A percentile compares a stretch with the other conserved stretches of the same genome.
Conservation (phyloP, 495 filamentous ascomycete species). For the Xylaria curta region DNA sequence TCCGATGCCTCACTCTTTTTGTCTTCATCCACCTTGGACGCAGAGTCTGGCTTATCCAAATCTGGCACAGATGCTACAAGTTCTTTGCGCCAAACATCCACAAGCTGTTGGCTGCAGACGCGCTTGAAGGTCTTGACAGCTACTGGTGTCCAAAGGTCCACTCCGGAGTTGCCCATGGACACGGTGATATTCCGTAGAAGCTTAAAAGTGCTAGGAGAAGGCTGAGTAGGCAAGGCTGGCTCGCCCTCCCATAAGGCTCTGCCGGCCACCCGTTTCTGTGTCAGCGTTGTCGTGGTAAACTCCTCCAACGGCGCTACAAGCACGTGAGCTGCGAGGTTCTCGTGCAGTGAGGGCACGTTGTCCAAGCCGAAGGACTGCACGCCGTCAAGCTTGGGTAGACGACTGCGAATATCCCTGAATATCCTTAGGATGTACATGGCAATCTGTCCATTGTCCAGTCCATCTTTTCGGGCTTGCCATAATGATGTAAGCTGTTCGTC, state of each 20-base stretch:
- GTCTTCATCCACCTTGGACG: constrained; percentile 24
- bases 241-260: constrained; percentile 78
- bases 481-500: constrained; percentile 58
- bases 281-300: constrained; percentile 45
- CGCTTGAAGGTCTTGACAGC: constrained; percentile 70
- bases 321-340: constrained; percentile 53
- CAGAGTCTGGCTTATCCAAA: neutral
- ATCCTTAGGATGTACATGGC: constrained; percentile 76
- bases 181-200: constrained; percentile 70
- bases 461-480: constrained; percentile 52
- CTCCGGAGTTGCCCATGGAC: constrained; percentile 72
- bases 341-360: constrained; percentile 64
- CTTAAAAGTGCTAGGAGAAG: constrained; percentile 76
- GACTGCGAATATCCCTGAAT: constrained; percentile 73
- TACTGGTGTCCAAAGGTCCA: constrained; percentile 82
- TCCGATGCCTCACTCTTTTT: constrained; percentile 17
- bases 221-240: constrained; percentile 79
- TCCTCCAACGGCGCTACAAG: constrained; percentile 46
- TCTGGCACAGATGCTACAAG: constrained; percentile 30
- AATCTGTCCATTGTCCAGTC: constrained; percentile 56
- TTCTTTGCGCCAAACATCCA: constrained; percentile 47
- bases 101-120: constrained; percentile 54
- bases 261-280: constrained; percentile 52
- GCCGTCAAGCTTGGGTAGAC: constrained; percentile 60
- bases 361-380: constrained; percentile 54